phyloP scores from a whole-genome alignment of 1,284 basidiomycete species.

The Stereum hirsutum region DNA sequence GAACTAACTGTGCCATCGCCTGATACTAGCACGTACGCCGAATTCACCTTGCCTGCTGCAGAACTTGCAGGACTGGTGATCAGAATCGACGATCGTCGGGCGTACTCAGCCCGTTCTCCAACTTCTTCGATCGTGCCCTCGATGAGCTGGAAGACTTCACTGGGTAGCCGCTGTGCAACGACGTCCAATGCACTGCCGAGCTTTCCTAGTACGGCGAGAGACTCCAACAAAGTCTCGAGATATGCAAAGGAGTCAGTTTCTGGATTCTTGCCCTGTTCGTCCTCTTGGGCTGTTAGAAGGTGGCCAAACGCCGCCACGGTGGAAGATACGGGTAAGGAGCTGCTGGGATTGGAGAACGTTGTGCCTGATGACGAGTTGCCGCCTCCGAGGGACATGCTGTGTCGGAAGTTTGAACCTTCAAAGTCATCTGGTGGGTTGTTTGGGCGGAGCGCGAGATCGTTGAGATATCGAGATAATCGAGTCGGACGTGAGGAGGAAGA shows the following conservation, averaged over 20 bases:
- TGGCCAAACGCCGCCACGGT: constrained; percentile 11
- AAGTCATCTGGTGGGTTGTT: constrained; percentile 76
- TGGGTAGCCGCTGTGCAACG: constrained; percentile 75
- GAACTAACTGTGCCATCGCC: constrained; percentile 15
- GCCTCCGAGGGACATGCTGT: constrained; percentile 15
- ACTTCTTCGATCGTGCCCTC: constrained; percentile 89
- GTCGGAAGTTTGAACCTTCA: constrained; percentile 40
- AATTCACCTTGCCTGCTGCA: constrained; percentile 6
- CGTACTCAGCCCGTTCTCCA: constrained; percentile 76
- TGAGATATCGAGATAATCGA: constrained; percentile 65
- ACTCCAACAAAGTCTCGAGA: constrained; percentile 90
- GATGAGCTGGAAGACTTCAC: constrained; percentile 82
- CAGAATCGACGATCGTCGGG: constrained; percentile 44
- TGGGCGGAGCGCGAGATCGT: constrained; percentile 63
- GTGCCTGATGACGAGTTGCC: neutral
- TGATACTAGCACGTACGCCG: constrained; percentile 10
- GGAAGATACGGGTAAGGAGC: constrained; percentile 15
- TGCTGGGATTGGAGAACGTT: constrained; percentile 6
- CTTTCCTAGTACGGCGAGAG: constrained; percentile 85
- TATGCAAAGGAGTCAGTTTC: constrained; percentile 93
- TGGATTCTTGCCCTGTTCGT: constrained; percentile 45
- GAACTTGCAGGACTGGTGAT: constrained; percentile 5
- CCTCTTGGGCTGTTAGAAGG: too few relatives aligned
- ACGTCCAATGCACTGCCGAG: constrained; percentile 82
- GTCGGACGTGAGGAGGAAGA: constrained; percentile 37